A percentile compares a stretch with the other conserved stretches of the same genome.
These are phyloP conservation scores for Lactifluus rugatus DNA, from an alignment of 768 basidiomycete species.

Conservation along the genomic window DNA sequence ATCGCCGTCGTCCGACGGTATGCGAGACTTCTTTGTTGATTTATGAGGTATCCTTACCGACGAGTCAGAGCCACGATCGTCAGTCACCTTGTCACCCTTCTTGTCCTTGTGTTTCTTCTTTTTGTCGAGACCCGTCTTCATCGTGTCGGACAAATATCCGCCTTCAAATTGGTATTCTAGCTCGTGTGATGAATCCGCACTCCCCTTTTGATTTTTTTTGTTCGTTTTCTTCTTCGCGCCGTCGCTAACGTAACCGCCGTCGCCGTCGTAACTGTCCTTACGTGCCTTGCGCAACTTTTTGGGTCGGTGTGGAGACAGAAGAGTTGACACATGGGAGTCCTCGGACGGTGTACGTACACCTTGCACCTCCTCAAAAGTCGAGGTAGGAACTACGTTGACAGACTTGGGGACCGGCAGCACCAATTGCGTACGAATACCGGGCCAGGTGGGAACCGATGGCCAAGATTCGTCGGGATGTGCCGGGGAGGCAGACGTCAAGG, in stretches of 20 bases:
- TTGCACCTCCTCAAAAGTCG: background rate
- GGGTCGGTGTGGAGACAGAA: constrained; percentile 17
- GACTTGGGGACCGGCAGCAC: background rate
- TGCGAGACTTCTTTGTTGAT: constrained; percentile 17
- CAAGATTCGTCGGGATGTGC: constrained; percentile 36
- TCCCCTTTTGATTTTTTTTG: constrained; percentile 21
- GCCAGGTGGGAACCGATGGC: constrained; percentile 22
- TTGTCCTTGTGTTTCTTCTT: constrained; percentile 17
- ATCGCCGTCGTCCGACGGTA: constrained; percentile 15
- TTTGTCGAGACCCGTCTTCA: constrained; percentile 12
- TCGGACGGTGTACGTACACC: background rate
- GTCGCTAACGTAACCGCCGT: constrained; percentile 25
- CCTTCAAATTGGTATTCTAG: constrained; percentile 29
- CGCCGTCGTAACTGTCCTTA: constrained; percentile 26
- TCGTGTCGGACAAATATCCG: constrained; percentile 21
- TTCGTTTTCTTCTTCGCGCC: constrained; percentile 23
- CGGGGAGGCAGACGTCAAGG: constrained; percentile 33
- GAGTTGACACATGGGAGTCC: background rate
- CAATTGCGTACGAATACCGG: constrained; percentile 7
- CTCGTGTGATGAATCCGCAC: constrained; percentile 13
- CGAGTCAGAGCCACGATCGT: background rate
- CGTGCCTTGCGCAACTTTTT: constrained; percentile 23
- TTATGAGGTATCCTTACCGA: constrained; percentile 2
- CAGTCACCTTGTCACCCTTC: constrained; percentile 14
- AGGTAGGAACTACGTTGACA: background rate